Evolutionary conservation across 768 basidiomycete species (phyloP).

Genomic region (Mycena olivaceomarginata): DNA sequence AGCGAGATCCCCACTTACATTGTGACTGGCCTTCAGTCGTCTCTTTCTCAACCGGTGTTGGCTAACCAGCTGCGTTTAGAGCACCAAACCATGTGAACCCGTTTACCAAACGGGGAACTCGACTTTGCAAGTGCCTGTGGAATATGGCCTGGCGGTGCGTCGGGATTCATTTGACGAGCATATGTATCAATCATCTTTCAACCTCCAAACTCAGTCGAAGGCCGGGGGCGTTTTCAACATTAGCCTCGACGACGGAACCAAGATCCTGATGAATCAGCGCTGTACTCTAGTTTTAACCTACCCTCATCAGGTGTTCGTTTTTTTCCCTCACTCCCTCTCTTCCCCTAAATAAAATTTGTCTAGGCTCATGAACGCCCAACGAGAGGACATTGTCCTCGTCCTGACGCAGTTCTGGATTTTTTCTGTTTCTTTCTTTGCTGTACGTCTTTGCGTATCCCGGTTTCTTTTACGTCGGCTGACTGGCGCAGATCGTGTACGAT

Average conservation of each 20-base stretch:
- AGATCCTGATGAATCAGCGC: conserved; percentile 41
- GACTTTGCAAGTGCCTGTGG: conserved; percentile 14
- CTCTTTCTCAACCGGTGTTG: neutral
- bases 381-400: conserved; percentile 55
- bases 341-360: neutral
- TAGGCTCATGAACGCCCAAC: conserved; percentile 42
- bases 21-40: neutral
- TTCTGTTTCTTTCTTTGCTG: conserved; percentile 51
- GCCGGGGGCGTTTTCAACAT: conserved; percentile 39
- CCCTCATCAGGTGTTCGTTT: conserved; percentile 49
- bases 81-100: neutral
- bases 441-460: neutral
- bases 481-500: conserved; percentile 51
- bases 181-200: neutral
- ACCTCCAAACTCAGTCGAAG: neutral
- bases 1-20: conserved; percentile 46
- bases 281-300: conserved; percentile 53
- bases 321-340: neutral
- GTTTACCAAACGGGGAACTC: conserved; percentile 33
- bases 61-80: neutral
- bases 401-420: conserved; percentile 57
- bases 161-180: neutral
- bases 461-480: conserved; percentile 1
- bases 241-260: conserved; percentile 34
- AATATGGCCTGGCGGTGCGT: conserved; percentile 33